Evolutionary conservation across 148 eudicot species (phyloP).

Genomic region (Nepenthes mirabilis): DNA sequence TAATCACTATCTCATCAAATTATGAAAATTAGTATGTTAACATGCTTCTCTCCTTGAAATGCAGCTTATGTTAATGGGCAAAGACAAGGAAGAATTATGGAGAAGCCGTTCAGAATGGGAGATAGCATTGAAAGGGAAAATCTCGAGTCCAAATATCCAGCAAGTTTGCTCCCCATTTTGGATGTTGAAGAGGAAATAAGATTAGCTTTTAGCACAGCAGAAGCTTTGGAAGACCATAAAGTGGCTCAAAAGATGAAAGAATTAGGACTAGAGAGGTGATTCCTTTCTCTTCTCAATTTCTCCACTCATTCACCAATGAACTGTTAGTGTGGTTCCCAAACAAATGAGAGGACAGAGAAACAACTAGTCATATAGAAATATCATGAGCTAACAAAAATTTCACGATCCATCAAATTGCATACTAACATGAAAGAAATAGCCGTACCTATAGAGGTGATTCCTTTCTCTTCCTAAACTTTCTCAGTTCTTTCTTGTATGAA

Average conservation of each 20-base stretch:
- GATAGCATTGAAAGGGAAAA: slow-evolving; percentile 55
- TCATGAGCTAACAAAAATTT: too few species aligned
- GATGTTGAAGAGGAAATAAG: slow-evolving; percentile 66
- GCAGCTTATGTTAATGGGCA: slow-evolving; percentile 98
- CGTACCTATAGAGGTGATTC: too few species aligned
- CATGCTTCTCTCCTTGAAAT: neutral
- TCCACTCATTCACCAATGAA: neutral
- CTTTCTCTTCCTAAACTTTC: too few species aligned
- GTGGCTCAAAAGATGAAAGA: slow-evolving; percentile 62
- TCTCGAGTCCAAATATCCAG: slow-evolving; percentile 17
- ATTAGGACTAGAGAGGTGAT: slow-evolving; percentile 69
- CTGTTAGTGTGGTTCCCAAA: neutral
- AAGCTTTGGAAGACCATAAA: slow-evolving; percentile 23
- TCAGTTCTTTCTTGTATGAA: too few species aligned
- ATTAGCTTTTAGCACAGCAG: slow-evolving; percentile 42
- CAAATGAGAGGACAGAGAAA: too few species aligned
- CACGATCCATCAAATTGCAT: too few species aligned
- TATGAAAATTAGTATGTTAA: neutral
- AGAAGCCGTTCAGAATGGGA: slow-evolving; percentile 65
- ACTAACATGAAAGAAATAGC: too few species aligned
- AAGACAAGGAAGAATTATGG: slow-evolving; percentile 87
- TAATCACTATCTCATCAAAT: neutral
- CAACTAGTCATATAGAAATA: too few species aligned
- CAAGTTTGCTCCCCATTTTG: slow-evolving; percentile 26
- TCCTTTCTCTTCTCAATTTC: neutral